Percentiles rank a stretch among this genome's conserved stretches.
These are phyloP conservation scores for Coemansia sp. DNA, from an alignment of 371 early-diverging fungal species.

Conservation along the genomic window DNA sequence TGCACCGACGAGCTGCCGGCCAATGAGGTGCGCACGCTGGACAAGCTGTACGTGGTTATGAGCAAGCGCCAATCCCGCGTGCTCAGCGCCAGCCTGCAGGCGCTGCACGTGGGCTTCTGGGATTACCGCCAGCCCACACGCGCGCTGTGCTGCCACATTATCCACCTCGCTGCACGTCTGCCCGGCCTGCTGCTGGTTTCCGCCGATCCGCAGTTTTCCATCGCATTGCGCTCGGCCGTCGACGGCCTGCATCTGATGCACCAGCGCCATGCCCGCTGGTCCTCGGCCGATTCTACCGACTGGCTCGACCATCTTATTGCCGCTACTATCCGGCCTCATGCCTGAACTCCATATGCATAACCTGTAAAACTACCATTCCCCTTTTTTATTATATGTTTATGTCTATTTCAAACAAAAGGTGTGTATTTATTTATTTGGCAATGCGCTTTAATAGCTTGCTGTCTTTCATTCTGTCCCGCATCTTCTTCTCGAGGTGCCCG, in stretches of 20 bases:
- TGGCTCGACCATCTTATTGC: no score
- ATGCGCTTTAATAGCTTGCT: no score
- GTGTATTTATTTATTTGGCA: no score
- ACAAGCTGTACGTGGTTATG: constrained; percentile 8
- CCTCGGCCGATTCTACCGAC: background rate
- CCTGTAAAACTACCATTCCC: no score
- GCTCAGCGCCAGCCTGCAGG: constrained; percentile 15
- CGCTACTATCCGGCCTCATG: no score
- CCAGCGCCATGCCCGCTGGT: constrained; percentile 10
- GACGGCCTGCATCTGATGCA: constrained; percentile 11
- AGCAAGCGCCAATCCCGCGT: background rate
- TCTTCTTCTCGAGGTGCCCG: no score
- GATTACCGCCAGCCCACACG: constrained; percentile 17
- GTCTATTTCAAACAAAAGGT: no score
- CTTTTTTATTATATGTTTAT: no score
- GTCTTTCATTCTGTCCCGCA: no score
- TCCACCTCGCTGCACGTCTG: constrained; percentile 6
- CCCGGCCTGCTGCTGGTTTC: constrained; percentile 12
- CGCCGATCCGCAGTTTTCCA: constrained; percentile 9
- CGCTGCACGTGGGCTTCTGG: constrained; percentile 27
- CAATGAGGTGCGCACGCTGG: constrained; percentile 5
- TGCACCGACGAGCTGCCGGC: constrained; percentile 8
- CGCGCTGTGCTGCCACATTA: constrained; percentile 12
- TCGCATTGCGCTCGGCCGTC: background rate
- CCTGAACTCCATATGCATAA: no score